phyloP scores from a whole-genome alignment of 345 rosid genomes.

The Euclidium syriacum region DNA sequence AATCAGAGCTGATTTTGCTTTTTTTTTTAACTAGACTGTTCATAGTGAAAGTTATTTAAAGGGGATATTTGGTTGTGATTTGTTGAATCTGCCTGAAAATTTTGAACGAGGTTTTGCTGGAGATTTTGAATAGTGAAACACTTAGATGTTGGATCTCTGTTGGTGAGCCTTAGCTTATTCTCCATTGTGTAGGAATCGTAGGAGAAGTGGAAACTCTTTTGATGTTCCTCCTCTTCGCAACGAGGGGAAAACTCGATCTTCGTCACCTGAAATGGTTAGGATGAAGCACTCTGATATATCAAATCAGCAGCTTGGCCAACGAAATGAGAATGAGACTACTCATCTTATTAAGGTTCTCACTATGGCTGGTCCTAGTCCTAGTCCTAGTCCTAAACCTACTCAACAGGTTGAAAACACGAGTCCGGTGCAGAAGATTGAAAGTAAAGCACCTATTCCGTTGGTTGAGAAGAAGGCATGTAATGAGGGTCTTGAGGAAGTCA shows the following conservation, averaged over 20 bases:
- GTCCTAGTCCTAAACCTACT: slow-evolving; percentile 1
- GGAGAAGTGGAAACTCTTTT: slow-evolving; percentile 19
- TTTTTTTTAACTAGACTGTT: background rate
- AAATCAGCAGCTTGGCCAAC: slow-evolving; percentile 34
- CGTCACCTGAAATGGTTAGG: slow-evolving; percentile 40
- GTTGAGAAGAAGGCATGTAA: slow-evolving; percentile 28
- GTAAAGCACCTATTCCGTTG: slow-evolving; percentile 18
- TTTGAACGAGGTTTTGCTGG: background rate
- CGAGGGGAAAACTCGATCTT: slow-evolving; percentile 21
- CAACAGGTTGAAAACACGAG: slow-evolving; percentile 1
- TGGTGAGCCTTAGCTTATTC: background rate
- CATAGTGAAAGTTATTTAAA: background rate
- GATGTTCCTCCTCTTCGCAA: slow-evolving; percentile 20
- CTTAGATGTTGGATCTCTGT: slow-evolving; percentile 9
- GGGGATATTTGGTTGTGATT: background rate
- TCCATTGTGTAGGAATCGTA: slow-evolving; percentile 28
- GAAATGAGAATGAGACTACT: slow-evolving; percentile 36
- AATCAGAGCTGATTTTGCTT: background rate
- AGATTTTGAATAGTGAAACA: background rate
- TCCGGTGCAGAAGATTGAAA: slow-evolving; percentile 12
- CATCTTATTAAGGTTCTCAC: slow-evolving; percentile 38
- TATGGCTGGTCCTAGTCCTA: slow-evolving; percentile 17
- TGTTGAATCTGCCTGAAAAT: background rate
- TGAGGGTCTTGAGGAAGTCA: slow-evolving; percentile 25
- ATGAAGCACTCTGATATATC: slow-evolving; percentile 52